These are phyloP conservation scores for Leonotis leonurus DNA, from an alignment of 257 asterid species.

Conservation along the genomic window DNA sequence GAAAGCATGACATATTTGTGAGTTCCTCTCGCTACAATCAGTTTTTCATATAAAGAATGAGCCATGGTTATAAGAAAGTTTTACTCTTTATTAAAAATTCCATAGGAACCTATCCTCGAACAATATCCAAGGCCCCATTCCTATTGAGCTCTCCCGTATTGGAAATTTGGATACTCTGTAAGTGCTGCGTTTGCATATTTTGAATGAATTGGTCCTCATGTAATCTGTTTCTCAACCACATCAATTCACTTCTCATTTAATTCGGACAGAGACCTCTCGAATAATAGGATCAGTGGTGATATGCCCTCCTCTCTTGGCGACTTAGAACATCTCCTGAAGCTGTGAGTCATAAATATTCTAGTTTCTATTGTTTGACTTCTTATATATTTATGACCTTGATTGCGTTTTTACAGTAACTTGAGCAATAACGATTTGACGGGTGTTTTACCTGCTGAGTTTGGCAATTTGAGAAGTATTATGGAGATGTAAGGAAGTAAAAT, in stretches of 20 bases:
- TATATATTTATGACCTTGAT: not conserved
- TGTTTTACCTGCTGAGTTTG: slow-evolving; percentile 74
- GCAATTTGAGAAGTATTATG: slow-evolving; percentile 85
- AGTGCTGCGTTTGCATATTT: slow-evolving; percentile 28
- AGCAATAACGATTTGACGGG: slow-evolving; percentile 73
- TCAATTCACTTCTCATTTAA: not conserved
- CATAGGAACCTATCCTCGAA: slow-evolving; percentile 86
- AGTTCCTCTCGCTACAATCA: slow-evolving; percentile 27
- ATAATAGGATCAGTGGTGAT: slow-evolving; percentile 58
- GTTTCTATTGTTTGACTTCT: not conserved
- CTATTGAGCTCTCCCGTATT: slow-evolving; percentile 80
- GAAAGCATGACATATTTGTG: slow-evolving; percentile 95
- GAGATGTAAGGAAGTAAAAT: slow-evolving; percentile 54
- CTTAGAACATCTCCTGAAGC: slow-evolving; percentile 90
- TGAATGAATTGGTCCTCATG: not conserved
- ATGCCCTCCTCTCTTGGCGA: slow-evolving; percentile 91
- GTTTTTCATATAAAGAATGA: too few species aligned
- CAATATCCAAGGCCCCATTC: slow-evolving; percentile 67
- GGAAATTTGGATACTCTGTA: slow-evolving; percentile 93
- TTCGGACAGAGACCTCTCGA: slow-evolving; percentile 69
- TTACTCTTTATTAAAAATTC: too few species aligned
- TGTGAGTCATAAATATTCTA: slow-evolving; percentile 42
- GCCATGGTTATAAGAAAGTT: too few species aligned
- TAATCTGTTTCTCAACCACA: not conserved
- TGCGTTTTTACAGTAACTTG: slow-evolving; percentile 45